Evolutionary conservation across 2,329 filamentous ascomycete species (phyloP), one percentile per base, ranked within the genome.

Genomic region (Chrysoporthe austroafricana): DNA sequence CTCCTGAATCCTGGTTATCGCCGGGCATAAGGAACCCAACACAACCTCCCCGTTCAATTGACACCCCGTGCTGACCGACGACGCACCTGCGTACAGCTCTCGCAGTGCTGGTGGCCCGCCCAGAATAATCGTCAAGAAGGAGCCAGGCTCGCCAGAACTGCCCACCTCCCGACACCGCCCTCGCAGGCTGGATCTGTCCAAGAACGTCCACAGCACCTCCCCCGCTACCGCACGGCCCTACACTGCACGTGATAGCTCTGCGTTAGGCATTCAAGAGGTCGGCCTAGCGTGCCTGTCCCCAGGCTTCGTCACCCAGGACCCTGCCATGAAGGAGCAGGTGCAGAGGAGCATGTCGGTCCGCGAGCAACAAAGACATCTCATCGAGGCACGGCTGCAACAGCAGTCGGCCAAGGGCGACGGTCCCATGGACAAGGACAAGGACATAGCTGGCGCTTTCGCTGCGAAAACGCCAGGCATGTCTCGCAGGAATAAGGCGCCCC

Each of bases 51-150:
- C 14, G 21, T 44, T 61, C 39, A 9, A 36, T 34, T 34, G 21
- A 16, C 43, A 32, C 14, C 21, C 62, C 36, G 63, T 69, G 62
- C 62, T 70, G 43, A 72, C 66, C 43, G 64, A 57, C 43, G 14
- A 32, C 61, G 67, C 62, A 54, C 68, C 64, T 43, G 48, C 54
- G 36, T 43, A 70, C 73, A 84, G 84, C 73, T 77, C 84, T 79
- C 85, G 84, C 80, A 84, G 80, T 83, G 85, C 77, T 79, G 81
- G 78, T 78, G 84, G 81, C 58, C 79, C 80, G 39, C 92, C 92
- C 52, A 94, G 93, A 81, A 96, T 97, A 71, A 86, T 97, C 71
- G 94, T 99, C 69, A 98, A 98, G 85, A 97, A 97, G 80, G 96
- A 99, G 79, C 94, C 94, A 44, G 88, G 91, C 54, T 71, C 68